These are phyloP conservation scores for Mycena filopes DNA, from an alignment of 768 basidiomycete genomes.

Conservation along the genomic window DNA sequence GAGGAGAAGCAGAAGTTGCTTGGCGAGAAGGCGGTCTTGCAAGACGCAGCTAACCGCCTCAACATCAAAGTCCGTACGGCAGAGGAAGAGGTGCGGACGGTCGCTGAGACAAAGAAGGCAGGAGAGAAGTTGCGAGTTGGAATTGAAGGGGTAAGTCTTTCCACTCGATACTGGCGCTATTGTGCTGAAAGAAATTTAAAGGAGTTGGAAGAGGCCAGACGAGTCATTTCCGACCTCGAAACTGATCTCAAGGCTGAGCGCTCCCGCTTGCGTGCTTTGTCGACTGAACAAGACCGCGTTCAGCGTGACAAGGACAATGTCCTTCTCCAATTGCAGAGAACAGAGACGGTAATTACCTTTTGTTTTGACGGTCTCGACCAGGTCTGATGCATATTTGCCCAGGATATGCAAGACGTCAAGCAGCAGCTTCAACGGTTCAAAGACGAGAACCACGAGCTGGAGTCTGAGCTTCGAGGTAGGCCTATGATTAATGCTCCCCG, in stretches of 20 bases:
- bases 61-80: constrained; percentile 67
- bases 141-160: constrained; percentile 63
- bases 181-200: constrained; percentile 40
- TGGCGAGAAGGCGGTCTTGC: constrained; percentile 78
- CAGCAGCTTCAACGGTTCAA: constrained; percentile 75
- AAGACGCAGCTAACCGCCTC: constrained; percentile 75
- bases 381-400: constrained; percentile 22
- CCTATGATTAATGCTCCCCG: not conserved
- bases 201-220: constrained; percentile 79
- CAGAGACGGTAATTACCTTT: constrained; percentile 70
- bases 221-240: constrained; percentile 75
- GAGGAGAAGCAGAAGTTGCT: constrained; percentile 70
- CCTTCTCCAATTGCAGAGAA: constrained; percentile 70
- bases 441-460: constrained; percentile 78
- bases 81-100: constrained; percentile 67
- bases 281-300: constrained; percentile 69
- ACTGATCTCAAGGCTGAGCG: constrained; percentile 78
- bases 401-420: constrained; percentile 87
- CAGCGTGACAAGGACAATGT: constrained; percentile 76
- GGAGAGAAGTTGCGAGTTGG: constrained; percentile 60
- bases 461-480: constrained; percentile 78
- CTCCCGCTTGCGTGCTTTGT: constrained; percentile 67
- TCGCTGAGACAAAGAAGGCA: constrained; percentile 61
- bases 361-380: not conserved
- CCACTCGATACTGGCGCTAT: not conserved